Evolutionary conservation across 2,329 filamentous ascomycete species (phyloP), one percentile per base, ranked within the genome.

Genomic region (Arachnomyces sp.): DNA sequence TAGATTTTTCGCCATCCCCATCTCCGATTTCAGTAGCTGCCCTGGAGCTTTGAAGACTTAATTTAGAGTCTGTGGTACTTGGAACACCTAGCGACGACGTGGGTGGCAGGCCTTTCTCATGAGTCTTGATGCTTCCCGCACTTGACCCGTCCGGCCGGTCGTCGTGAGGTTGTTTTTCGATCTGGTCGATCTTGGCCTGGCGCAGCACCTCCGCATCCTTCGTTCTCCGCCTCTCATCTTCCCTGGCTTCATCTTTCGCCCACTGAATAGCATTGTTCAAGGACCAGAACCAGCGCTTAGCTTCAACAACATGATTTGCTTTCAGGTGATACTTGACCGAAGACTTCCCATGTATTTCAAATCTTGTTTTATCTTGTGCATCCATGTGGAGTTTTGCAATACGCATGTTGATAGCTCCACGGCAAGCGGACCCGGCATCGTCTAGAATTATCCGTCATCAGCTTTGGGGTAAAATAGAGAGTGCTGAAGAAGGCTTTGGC

Each of bases 261-360:
- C 87, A 96, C 59, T 96, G 92, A 36, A 98, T 98, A 4, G 92
- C 90, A 60, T 98, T 98, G 67, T 98, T 98, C 47, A 98, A 71
- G 0, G 92, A 86, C 92, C 92, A 98, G 64, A 93, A 98, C 92
- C 92, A 98, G 40, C 92, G 79, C 65, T 98, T 98, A 4, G 92
- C 90, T 63, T 98, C 92, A 18, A 96, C 90, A 57, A 95, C 84
- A 63, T 98, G 92, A 56, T 98, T 98, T 0, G 92, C 92, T 63
- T 94, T 96, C 39, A 98, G 73, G 36, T 93, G 90, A 60, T 98
- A 98, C 65, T 95, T 98, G 60, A 98, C 92, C 0, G 90, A 96
- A 1, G 90, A 95, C 64, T 98, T 98, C 38, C 92, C 92, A 46
- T 90, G 86, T 39, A 98, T 96, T 57, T 98, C 92, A 55, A 98